These are phyloP conservation scores for Fusarium sp. DNA, from an alignment of 2,329 filamentous ascomycete species.

Conservation along the genomic window DNA sequence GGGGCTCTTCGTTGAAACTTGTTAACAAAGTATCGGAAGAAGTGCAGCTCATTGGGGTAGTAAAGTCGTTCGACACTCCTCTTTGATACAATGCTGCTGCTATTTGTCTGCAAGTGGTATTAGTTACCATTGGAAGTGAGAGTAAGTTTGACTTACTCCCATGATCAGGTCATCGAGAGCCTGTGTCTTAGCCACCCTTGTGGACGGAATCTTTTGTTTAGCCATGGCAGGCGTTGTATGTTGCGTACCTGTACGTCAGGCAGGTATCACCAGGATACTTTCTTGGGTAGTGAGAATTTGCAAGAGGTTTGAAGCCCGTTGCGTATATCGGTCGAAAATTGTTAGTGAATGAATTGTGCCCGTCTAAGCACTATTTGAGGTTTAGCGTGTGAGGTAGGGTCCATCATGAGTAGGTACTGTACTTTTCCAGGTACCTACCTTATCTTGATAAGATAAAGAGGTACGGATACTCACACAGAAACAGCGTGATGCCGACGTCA, in stretches of 20 bases:
- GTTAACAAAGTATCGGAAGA: slow-evolving; percentile 87
- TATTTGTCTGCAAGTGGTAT: slow-evolving; percentile 74
- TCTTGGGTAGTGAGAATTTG: neutral
- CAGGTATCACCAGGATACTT: neutral
- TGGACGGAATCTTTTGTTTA: slow-evolving; percentile 22
- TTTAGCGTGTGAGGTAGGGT: slow-evolving; percentile 22
- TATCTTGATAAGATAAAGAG: slow-evolving; percentile 16
- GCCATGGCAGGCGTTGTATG: slow-evolving; percentile 19
- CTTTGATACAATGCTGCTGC: slow-evolving; percentile 92
- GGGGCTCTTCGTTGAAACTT: slow-evolving; percentile 87
- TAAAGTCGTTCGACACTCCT: slow-evolving; percentile 92
- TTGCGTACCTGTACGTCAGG: neutral
- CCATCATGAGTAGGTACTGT: neutral
- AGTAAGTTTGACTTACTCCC: slow-evolving; percentile 58
- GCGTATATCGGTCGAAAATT: slow-evolving; percentile 12
- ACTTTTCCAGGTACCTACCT: neutral
- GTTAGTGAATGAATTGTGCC: slow-evolving; percentile 38
- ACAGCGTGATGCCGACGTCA: slow-evolving; percentile 10
- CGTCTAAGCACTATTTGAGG: slow-evolving; percentile 7
- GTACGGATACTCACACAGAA: neutral
- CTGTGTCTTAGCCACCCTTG: slow-evolving; percentile 43
- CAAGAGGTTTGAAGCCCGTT: neutral
- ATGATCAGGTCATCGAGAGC: slow-evolving; percentile 66
- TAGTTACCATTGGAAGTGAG: neutral
- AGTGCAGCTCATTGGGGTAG: slow-evolving; percentile 80